A percentile compares a stretch with the other conserved stretches of the same genome.
phyloP scores from a whole-genome alignment of 1,139 yeast species.

The Suhomyces guaymorum region DNA sequence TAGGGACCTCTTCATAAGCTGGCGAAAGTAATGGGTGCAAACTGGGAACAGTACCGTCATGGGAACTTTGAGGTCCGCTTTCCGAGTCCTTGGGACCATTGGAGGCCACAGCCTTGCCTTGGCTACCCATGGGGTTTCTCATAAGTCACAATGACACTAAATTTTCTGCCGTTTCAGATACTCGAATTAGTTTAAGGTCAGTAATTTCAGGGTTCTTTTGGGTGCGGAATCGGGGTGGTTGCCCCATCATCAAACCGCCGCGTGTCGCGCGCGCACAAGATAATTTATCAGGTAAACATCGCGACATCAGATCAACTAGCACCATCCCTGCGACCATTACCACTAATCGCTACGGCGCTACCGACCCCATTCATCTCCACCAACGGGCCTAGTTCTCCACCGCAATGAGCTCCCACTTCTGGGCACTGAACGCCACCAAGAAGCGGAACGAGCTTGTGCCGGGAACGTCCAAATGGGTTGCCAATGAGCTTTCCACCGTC shows the following conservation, averaged over 20 bases:
- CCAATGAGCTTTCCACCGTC: conserved; percentile 32
- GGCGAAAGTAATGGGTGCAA: conserved; percentile 20
- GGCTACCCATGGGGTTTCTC: too few relatives aligned
- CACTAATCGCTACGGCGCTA: too few relatives aligned
- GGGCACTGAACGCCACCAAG: conserved; percentile 39
- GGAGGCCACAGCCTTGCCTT: too few relatives aligned
- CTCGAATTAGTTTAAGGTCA: too few relatives aligned
- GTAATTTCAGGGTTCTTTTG: too few relatives aligned
- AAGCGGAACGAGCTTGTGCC: conserved; percentile 33
- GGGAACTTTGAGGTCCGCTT: too few relatives aligned
- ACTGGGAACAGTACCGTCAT: too few relatives aligned
- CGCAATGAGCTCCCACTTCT: conserved; percentile 29
- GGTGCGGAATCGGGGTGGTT: too few relatives aligned
- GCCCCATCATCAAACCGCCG: not conserved
- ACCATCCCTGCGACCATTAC: too few relatives aligned
- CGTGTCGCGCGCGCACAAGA: not conserved
- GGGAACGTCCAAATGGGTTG: conserved; percentile 43
- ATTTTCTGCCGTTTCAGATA: too few relatives aligned
- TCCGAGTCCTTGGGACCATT: too few relatives aligned
- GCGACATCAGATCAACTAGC: conserved; percentile 1
- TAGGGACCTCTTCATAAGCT: conserved; percentile 27
- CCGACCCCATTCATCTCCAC: not conserved
- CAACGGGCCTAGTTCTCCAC: not conserved
- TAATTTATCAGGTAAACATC: not conserved
- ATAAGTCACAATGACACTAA: too few relatives aligned